Evolutionary conservation across 805 yeast species (phyloP), one percentile per base, ranked within the genome.

Genomic region (Hanseniaspora vineae): DNA sequence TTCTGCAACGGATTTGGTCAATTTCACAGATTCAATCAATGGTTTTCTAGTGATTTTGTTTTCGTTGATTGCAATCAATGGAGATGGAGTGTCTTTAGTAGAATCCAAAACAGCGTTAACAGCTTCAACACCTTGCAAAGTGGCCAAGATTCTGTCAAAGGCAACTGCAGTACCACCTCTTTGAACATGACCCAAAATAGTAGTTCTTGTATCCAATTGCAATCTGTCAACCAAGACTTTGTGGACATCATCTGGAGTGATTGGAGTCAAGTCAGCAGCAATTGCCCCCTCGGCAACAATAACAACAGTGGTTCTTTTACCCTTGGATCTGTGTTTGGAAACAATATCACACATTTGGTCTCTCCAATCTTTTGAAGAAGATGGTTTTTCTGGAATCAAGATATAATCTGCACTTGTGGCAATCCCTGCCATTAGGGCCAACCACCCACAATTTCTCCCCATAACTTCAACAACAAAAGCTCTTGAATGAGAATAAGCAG

Each of bases 371-470:
- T 72, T 72, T 17, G 81, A 71, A 47, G 72, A 68, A 8, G 95
- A 85, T 4, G 98, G 97, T 66, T 81, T 80, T 69, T 92, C 98
- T 33, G 98, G 98, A 54, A 92, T 84, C 58, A 92, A 81, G 50
- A 88, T 83, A 64, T 79, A 88, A 68, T 92, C 98, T 2, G 98
- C 97, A 58, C 92, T 84, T 31, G 97, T 86, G 42, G 97, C 88
- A 52, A 90, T 81, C 60, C 97, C 98, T 3, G 98, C 94, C 92
- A 88, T 89, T 56, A 92, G 71, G 1, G 94, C 97, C 57, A 92
- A 76, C 98, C 98, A 92, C 53, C 98, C 98, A 73, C 98, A 92
- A 66, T 92, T 97, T 62, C 98, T 80, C 52, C 98, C 98, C 98
- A 92, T 92, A 39, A 92, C 98, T 65, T 92, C 98, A 50, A 92